Percentiles rank a stretch among this genome's conserved stretches.
Evolutionary conservation across 1,284 basidiomycete genomes (phyloP).

Genomic region (Thelephora terrestris): DNA sequence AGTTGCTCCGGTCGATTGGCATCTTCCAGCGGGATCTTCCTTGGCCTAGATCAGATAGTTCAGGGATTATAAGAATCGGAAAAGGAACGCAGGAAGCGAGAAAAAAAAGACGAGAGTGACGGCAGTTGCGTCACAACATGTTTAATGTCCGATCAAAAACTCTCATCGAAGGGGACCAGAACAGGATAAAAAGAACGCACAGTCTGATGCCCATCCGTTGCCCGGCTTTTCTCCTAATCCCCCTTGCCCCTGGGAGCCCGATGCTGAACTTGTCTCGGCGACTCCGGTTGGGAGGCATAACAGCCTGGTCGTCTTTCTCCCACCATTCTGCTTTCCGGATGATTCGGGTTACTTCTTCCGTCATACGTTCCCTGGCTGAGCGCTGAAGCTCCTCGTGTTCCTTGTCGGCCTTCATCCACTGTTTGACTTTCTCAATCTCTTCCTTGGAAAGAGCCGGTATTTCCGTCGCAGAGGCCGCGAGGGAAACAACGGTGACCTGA

Average conservation of each 20-base stretch:
- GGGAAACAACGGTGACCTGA: constrained; percentile 52
- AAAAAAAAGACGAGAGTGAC: constrained; percentile 1
- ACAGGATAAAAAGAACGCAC: constrained; percentile 32
- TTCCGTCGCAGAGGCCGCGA: constrained; percentile 36
- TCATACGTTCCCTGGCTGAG: constrained; percentile 35
- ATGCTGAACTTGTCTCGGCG: constrained; percentile 52
- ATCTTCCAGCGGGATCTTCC: constrained; percentile 46
- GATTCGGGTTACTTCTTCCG: constrained; percentile 21
- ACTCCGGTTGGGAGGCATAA: constrained; percentile 14
- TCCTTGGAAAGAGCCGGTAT: constrained; percentile 44
- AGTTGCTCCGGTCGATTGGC: constrained; percentile 66
- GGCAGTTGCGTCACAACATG: too few relatives aligned
- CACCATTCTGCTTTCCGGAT: constrained; percentile 33
- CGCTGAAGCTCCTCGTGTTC: constrained; percentile 36
- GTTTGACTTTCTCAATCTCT: constrained; percentile 36
- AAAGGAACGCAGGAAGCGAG: constrained; percentile 6
- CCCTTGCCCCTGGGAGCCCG: constrained; percentile 48
- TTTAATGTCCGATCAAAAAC: too few relatives aligned
- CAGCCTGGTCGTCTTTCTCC: constrained; percentile 30
- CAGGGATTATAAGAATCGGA: constrained; percentile 7
- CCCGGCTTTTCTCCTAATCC: constrained; percentile 38
- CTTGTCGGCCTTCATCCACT: constrained; percentile 42
- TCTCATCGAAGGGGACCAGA: neutral
- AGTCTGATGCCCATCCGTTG: constrained; percentile 63
- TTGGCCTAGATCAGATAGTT: constrained; percentile 35